A percentile compares a stretch with the other conserved stretches of the same genome.
Conservation (phyloP, 768 basidiomycete species). For the Pisolithus orientalis region DNA sequence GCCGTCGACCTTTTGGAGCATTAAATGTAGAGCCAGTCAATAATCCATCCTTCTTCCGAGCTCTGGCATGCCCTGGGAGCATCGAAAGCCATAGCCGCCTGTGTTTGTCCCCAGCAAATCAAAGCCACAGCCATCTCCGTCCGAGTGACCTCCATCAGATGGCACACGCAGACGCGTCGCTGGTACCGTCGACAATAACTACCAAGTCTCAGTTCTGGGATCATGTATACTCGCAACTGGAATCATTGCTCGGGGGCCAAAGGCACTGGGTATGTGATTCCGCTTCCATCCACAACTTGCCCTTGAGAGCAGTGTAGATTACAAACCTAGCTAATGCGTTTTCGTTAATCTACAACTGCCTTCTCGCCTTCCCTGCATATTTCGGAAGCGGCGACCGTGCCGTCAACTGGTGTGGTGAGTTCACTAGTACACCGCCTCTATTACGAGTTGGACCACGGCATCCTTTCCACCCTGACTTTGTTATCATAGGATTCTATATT, state of each 20-base stretch:
- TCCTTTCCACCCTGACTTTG: neutral
- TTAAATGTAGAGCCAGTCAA: slow-evolving; percentile 11
- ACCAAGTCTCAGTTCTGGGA: slow-evolving; percentile 78
- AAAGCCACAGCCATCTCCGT: neutral
- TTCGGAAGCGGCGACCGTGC: slow-evolving; percentile 60
- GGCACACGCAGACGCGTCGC: slow-evolving; percentile 80
- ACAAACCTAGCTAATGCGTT: slow-evolving; percentile 85
- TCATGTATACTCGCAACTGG: slow-evolving; percentile 63
- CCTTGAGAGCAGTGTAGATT: slow-evolving; percentile 39
- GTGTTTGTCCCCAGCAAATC: slow-evolving; percentile 2
- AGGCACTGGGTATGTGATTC: neutral
- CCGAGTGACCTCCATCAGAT: slow-evolving; percentile 29
- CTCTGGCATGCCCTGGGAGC: slow-evolving; percentile 20
- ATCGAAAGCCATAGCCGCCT: neutral
- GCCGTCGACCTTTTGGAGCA: neutral
- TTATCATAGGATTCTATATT: slow-evolving; percentile 76
- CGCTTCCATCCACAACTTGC: slow-evolving; percentile 5
- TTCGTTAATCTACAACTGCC: slow-evolving; percentile 71
- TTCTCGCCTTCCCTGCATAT: slow-evolving; percentile 57
- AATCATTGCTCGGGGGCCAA: slow-evolving; percentile 52
- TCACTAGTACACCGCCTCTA: neutral
- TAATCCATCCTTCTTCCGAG: slow-evolving; percentile 17
- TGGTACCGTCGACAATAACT: slow-evolving; percentile 62
- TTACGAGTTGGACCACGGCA: neutral
- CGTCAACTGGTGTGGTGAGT: slow-evolving; percentile 93